Evolutionary conservation across 148 eudicot genomes (phyloP), one percentile per base, ranked within the genome.

Genomic region (Camellia japonica): DNA sequence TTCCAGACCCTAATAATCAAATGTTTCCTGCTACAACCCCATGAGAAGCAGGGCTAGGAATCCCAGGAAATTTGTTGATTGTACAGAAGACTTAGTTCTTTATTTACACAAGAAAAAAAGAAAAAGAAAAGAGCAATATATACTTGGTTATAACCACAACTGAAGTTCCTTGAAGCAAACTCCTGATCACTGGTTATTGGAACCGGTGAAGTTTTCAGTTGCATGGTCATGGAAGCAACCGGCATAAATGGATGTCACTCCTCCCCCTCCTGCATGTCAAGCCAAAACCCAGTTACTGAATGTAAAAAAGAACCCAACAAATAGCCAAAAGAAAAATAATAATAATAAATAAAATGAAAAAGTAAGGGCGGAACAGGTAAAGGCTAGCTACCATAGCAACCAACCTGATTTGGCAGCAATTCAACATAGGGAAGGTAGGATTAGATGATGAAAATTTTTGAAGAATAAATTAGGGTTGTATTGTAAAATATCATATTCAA

Each of bases 251-350:
- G 23, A 64, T 75, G 42, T 47, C 46, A 59, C 41, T 61, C 12
- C 49, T 71, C 30, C 19, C 20, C 76, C 81, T 71, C 81, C 81
- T 71, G 70, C 64, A 47, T 10, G 38, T 71, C 23, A 47, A 23
- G 51, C 13, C 66, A 30, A 30, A 79, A 71, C 69, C 76, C 20
- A 79, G 47, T 79, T 71, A 61, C 44, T 30, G 5, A 47, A 79
- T 19, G 54, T 46, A 58, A 44, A 43, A 9, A 44, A 23, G 2
- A 10, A 69, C 38, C 52, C 43, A 44, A 44, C 4, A 23, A 44
- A 44, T 18, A 44, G 19, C 54, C 43, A 23, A 20, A 76, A 63
- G 30, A 47, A 64, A 18, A 64, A 62, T 19, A 55, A 3, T 6
- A 49, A n/a, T 6, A 71, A 69, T 42, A 49, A 44, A 46, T 41